Evolutionary conservation across 371 early-diverging fungal genomes (phyloP).

Genomic region (Mortierella sp.): DNA sequence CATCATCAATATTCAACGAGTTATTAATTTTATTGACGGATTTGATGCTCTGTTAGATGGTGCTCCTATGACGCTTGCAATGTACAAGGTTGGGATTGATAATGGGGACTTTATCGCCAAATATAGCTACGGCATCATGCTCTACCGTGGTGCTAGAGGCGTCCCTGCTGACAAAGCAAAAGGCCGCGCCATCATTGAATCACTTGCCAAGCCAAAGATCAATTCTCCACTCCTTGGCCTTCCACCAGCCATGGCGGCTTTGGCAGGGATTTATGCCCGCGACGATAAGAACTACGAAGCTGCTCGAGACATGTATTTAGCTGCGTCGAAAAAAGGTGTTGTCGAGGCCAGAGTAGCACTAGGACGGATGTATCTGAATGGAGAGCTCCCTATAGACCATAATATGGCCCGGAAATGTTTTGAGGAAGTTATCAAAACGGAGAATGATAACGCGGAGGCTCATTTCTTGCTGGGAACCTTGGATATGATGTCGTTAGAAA

Average conservation of each 20-base stretch:
- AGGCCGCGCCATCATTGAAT: conserved; percentile 31
- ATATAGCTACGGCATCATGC: conserved; percentile 40
- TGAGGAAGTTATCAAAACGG: conserved; percentile 19
- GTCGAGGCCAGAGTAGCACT: conserved; percentile 34
- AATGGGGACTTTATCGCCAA: conserved; percentile 27
- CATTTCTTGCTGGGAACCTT: conserved; percentile 39
- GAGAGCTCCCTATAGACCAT: conserved; percentile 32
- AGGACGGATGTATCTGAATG: conserved; percentile 50
- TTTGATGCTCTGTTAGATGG: conserved; percentile 23
- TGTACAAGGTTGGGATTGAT: conserved; percentile 31
- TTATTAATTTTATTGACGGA: background rate
- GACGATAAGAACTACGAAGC: conserved; percentile 43
- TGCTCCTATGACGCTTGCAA: conserved; percentile 28
- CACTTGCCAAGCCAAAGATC: conserved; percentile 18
- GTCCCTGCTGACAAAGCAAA: conserved; percentile 33
- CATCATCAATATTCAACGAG: too few relatives aligned
- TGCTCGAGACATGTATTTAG: conserved; percentile 34
- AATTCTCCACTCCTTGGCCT: background rate
- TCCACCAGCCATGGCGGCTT: conserved; percentile 27
- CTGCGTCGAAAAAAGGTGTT: conserved; percentile 26
- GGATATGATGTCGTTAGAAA: conserved; percentile 17
- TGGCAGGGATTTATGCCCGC: conserved; percentile 43
- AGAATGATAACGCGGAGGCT: conserved; percentile 30
- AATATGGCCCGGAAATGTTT: conserved; percentile 32
- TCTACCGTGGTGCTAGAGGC: conserved; percentile 47